These are phyloP conservation scores for Candida michaelii DNA, from an alignment of 805 yeast species.

Conservation along the genomic window DNA sequence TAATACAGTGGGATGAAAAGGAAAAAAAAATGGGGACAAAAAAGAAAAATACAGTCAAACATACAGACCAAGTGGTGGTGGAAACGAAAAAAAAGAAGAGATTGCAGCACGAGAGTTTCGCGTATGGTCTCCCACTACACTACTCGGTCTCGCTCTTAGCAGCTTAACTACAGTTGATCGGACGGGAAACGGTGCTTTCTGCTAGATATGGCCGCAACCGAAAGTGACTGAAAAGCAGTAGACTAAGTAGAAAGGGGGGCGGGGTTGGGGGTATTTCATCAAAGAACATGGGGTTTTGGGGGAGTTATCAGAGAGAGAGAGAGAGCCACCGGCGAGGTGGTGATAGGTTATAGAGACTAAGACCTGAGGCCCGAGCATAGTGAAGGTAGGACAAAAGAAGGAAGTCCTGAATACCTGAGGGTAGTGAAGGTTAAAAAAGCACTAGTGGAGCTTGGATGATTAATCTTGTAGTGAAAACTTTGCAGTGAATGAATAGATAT, in stretches of 20 bases:
- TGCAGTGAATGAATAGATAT: no score
- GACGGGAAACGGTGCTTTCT: constrained; percentile 63
- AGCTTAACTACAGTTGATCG: constrained; percentile 60
- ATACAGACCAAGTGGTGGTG: not conserved
- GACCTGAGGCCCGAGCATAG: no score
- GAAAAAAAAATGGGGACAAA: not conserved
- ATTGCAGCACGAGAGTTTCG: constrained; percentile 57
- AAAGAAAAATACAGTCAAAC: not conserved
- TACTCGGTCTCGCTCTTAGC: constrained; percentile 59
- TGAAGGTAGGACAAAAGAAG: no score
- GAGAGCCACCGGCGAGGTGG: not conserved
- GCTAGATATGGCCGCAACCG: constrained; percentile 62
- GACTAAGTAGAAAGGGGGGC: constrained; percentile 1
- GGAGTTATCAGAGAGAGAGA: not conserved
- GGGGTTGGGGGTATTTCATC: not conserved
- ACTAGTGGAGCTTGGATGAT: no score
- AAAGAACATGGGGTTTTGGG: not conserved
- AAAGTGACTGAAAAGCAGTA: constrained; percentile 12
- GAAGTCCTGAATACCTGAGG: no score
- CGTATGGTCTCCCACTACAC: constrained; percentile 59
- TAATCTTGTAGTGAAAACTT: no score
- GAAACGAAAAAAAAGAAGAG: constrained; percentile 27
- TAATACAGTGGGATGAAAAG: no score
- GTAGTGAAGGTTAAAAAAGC: no score
- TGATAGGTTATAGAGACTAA: no score